Percentiles rank a stretch among this genome's conserved stretches.
phyloP scores from a whole-genome alignment of 176 grass and related monocot genomes.

The Cenchrus purpureus region DNA sequence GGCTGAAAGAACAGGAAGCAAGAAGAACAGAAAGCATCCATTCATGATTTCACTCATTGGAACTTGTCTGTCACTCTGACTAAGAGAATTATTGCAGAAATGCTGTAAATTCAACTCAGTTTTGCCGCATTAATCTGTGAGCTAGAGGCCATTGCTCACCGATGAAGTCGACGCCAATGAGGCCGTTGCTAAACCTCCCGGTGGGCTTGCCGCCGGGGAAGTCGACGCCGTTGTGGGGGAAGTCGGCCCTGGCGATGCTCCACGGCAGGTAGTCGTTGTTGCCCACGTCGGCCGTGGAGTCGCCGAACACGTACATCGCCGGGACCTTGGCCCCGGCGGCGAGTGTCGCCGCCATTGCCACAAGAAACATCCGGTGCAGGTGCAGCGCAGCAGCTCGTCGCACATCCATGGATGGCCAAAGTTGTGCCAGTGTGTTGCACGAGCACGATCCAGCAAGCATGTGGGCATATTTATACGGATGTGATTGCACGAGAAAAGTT shows the following conservation, averaged over 20 bases:
- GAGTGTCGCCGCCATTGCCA: neutral
- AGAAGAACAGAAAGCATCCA: neutral
- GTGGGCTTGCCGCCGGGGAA: constrained; percentile 60
- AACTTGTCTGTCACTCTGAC: neutral
- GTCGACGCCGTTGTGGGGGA: constrained; percentile 79
- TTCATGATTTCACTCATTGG: neutral
- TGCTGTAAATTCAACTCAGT: neutral
- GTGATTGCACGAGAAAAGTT: neutral
- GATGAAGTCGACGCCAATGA: constrained; percentile 65
- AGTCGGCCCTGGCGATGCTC: constrained; percentile 55
- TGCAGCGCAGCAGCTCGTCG: neutral
- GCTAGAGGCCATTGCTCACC: constrained; percentile 28
- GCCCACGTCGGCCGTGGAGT: constrained; percentile 75
- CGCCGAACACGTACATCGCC: constrained; percentile 75
- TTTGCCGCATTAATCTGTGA: neutral
- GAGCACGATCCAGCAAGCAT: neutral
- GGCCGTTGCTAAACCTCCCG: constrained; percentile 82
- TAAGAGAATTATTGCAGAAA: neutral
- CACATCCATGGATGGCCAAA: constrained; percentile 9
- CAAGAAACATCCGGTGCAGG: constrained; percentile 14
- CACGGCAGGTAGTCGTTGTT: constrained; percentile 60
- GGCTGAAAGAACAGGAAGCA: constrained; percentile 36
- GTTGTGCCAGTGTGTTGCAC: neutral
- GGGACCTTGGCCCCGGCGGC: constrained; percentile 30
- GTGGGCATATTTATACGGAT: neutral